Evolutionary conservation across 2,329 filamentous ascomycete species (phyloP), one percentile per base, ranked within the genome.

Genomic region (Chalaropsis ovoidea): DNA sequence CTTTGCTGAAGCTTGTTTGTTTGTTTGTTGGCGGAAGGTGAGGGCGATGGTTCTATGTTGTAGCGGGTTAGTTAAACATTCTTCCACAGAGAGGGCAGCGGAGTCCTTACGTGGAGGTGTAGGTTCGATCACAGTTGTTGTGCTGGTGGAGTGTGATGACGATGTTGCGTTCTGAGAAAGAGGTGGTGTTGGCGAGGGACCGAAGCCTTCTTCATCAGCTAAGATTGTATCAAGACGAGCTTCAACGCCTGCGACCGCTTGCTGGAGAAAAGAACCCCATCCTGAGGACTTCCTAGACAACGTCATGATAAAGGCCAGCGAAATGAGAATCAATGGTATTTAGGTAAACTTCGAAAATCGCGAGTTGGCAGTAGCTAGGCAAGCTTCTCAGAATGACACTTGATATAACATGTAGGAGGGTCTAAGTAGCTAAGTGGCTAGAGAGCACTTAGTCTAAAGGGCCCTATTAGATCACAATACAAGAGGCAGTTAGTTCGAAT

Each of bases 191-290:
- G 52, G 17, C 13, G 60, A 43, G 15, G 60, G 27, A 27, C n/a
- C 19, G 13, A 42, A 61, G 6, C 76, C 82, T 54, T 87, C 85
- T 65, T 89, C 86, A 70, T 96, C 92, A 64, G 90, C 86, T 68
- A 99, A 82, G 67, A 99, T 95, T 62, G 84, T 92, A 75, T 99
- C 94, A 67, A 99, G 82, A 54, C 89, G 86, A 67, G 92, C 95
- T 77, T 99, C 94, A 67, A 99, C 88, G 68, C 92, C 92, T 65
- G 92, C 91, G 68, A 97, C 90, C 69, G 93, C 92, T 75, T 93
- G 90, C 69, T 91, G 89, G 68, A 96, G 81, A 73, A 96, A 87
- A 41, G 85, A 85, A 58, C 87, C 88, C 88, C 88, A 91, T 84
- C 62, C 35, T 54, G 65, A 67, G 11, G 62, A 22, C 15, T 43